A percentile compares a stretch with the other conserved stretches of the same genome.
phyloP scores from a whole-genome alignment of 1,139 yeast species.

The Saccharomyces hybrid region DNA sequence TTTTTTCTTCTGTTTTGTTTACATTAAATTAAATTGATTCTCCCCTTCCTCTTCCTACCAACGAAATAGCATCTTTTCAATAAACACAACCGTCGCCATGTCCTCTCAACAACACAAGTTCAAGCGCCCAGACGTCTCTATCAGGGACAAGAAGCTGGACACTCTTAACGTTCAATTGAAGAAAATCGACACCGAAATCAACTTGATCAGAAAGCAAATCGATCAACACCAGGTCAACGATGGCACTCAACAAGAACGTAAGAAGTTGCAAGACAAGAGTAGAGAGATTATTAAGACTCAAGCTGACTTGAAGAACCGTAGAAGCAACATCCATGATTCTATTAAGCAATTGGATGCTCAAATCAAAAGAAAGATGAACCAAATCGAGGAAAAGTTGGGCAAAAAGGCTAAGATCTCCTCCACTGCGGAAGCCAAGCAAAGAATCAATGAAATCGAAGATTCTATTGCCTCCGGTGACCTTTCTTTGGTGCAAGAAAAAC shows the following conservation, averaged over 20 bases:
- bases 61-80: not conserved
- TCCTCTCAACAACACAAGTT: conserved; percentile 18
- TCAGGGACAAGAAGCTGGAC: conserved; percentile 50
- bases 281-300: conserved; percentile 59
- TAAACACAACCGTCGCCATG: conserved; percentile 1
- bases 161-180: conserved; percentile 61
- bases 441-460: conserved; percentile 62
- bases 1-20: not conserved
- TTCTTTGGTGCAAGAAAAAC: conserved; percentile 88
- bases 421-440: conserved; percentile 70
- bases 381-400: conserved; percentile 44
- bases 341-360: conserved; percentile 62
- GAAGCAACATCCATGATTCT: conserved; percentile 62
- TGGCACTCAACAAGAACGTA: conserved; percentile 44
- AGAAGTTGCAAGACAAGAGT: conserved; percentile 57
- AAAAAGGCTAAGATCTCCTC: conserved; percentile 52
- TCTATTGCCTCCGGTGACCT: conserved; percentile 72
- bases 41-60: not conserved
- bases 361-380: conserved; percentile 69
- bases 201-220: conserved; percentile 30
- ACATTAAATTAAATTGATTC: not conserved
- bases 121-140: conserved; percentile 67
- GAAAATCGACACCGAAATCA: conserved; percentile 46
- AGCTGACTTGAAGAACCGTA: conserved; percentile 60
- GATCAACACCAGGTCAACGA: conserved; percentile 36